These are phyloP conservation scores for Amanita pseudoporphyria DNA, from an alignment of 768 basidiomycete genomes.

Conservation along the genomic window DNA sequence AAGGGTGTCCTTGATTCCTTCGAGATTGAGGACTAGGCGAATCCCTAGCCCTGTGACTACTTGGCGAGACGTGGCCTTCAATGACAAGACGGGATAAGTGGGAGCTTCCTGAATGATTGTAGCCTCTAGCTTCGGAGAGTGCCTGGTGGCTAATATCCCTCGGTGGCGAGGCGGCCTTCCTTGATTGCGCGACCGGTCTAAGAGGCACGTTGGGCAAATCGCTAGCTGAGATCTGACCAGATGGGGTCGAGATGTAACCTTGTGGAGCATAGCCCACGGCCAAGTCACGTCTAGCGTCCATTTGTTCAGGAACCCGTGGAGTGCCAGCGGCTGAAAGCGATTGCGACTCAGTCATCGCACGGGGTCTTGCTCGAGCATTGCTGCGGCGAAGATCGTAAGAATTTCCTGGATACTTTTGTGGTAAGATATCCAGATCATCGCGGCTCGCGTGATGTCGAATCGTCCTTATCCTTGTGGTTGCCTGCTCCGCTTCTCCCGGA, in stretches of 20 bases:
- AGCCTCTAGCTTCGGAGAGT: neutral
- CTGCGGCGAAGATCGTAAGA: conserved; percentile 4
- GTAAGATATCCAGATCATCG: conserved; percentile 2
- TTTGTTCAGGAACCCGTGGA: neutral
- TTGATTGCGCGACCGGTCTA: neutral
- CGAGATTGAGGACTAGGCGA: neutral
- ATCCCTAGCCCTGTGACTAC: neutral
- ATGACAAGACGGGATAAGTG: neutral
- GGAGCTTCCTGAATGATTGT: neutral
- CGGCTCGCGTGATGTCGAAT: conserved; percentile 1
- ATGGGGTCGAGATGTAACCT: neutral
- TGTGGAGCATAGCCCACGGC: neutral
- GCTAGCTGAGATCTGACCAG: neutral
- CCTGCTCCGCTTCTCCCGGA: neutral
- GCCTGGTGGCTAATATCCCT: conserved; percentile 1
- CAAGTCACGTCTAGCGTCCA: neutral
- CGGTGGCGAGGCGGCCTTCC: neutral
- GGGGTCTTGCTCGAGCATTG: conserved; percentile 1
- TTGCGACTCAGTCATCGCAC: neutral
- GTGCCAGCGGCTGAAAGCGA: neutral
- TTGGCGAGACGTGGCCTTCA: neutral
- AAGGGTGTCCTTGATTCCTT: neutral
- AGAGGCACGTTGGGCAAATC: neutral
- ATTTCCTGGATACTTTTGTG: neutral
- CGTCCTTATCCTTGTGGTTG: conserved; percentile 9